Percentiles rank a stretch among this genome's conserved stretches.
Conservation (phyloP, 495 filamentous ascomycete genomes). For the Neurospora sp. region DNA sequence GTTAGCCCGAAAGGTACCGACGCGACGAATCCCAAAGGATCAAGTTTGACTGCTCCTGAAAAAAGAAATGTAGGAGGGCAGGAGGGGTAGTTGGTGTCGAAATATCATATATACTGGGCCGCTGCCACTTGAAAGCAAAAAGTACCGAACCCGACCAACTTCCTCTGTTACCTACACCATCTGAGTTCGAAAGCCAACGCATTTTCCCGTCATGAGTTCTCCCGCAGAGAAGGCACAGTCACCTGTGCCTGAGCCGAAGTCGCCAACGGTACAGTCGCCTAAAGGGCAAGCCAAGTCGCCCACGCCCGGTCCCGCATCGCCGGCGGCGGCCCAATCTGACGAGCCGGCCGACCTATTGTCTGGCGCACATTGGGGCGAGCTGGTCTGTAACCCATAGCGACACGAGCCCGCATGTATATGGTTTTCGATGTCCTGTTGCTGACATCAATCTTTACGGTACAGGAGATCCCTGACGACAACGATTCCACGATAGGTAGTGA, state of each 20-base stretch:
- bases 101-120: background rate
- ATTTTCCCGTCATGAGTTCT: background rate
- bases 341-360: background rate
- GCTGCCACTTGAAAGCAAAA: background rate
- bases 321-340: background rate
- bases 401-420: background rate
- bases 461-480: constrained; percentile 11
- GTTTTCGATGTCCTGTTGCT: background rate
- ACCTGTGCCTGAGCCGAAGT: background rate
- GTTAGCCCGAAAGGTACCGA: background rate
- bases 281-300: background rate
- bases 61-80: background rate
- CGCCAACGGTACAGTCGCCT: background rate
- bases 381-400: background rate
- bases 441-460: background rate
- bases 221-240: background rate
- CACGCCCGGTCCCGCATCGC: background rate
- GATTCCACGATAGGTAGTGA: constrained; percentile 30
- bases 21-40: background rate
- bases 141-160: background rate
- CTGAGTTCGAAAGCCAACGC: background rate
- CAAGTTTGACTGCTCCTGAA: background rate
- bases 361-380: background rate
- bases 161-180: background rate
- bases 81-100: background rate